phyloP scores from a whole-genome alignment of 257 asterid species.

The Paulownia fortunei region DNA sequence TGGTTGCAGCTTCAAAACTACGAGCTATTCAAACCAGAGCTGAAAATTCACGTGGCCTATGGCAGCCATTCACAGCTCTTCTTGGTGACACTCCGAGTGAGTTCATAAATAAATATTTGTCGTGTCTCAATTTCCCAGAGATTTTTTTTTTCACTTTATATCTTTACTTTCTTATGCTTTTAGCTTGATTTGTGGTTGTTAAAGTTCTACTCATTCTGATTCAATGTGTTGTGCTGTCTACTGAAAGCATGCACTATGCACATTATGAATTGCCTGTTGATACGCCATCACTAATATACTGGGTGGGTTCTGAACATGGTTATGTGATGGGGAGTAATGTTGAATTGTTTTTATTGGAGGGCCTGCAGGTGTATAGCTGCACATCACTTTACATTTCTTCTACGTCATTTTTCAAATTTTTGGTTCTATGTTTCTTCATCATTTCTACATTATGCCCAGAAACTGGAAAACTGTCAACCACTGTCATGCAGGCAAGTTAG shows the following conservation, averaged over 20 bases:
- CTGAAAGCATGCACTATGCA: neutral
- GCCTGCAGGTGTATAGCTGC: neutral
- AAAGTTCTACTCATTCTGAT: conserved; percentile 2
- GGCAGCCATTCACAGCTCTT: conserved; percentile 99
- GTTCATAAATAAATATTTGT: conserved; percentile 25
- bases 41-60: conserved; percentile 93
- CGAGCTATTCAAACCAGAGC: conserved; percentile 88
- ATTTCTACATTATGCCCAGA: neutral
- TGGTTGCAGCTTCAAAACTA: conserved; percentile 99
- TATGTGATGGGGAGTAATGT: neutral
- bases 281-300: neutral
- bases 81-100: conserved; percentile 96
- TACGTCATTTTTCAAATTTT: neutral
- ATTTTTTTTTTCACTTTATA: neutral
- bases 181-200: neutral
- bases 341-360: neutral
- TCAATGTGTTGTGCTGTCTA: neutral
- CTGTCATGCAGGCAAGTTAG: neutral
- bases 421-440: neutral
- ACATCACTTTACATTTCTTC: neutral
- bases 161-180: neutral
- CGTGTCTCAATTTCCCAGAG: neutral
- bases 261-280: neutral
- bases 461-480: neutral
- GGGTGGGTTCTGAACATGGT: conserved; percentile 14